Percentiles rank a stretch among this genome's conserved stretches.
Conservation (phyloP, 352 stramenopile species). For the Lagenidium giganteum region DNA sequence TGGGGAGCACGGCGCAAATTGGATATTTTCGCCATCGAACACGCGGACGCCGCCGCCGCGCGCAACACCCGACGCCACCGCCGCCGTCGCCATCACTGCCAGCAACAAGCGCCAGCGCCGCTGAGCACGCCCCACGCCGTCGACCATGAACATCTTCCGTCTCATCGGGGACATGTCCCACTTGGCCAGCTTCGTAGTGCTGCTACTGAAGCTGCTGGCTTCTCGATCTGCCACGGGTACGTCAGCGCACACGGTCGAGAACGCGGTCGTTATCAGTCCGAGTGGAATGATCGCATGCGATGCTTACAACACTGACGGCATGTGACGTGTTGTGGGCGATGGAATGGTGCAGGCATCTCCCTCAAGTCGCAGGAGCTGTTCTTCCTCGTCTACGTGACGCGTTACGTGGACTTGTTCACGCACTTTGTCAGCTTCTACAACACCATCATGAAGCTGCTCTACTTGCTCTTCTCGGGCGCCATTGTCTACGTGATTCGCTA, state of each 20-base stretch:
- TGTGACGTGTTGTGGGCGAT: background rate
- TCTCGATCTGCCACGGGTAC: slow-evolving; percentile 73
- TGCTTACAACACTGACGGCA: no score
- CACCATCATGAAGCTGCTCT: slow-evolving; percentile 98
- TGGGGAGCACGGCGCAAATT: no score
- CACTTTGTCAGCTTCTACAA: slow-evolving; percentile 97
- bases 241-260: slow-evolving; percentile 2
- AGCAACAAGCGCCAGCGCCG: no score
- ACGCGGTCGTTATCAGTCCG: background rate
- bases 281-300: no score
- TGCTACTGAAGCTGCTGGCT: slow-evolving; percentile 95
- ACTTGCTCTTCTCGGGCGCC: slow-evolving; percentile 93
- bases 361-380: slow-evolving; percentile 99
- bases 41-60: no score
- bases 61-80: no score
- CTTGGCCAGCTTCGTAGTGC: slow-evolving; percentile 97
- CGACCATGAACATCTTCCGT: slow-evolving; percentile 95
- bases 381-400: slow-evolving; percentile 97
- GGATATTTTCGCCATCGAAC: no score
- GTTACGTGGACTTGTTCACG: slow-evolving; percentile 98
- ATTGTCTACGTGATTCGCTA: slow-evolving; percentile 99
- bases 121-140: background rate
- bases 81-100: no score
- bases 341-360: slow-evolving; percentile 88
- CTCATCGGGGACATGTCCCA: slow-evolving; percentile 98